Percentiles rank a stretch among this genome's conserved stretches.
Conservation (phyloP, 345 rosid genomes). For the Mangifera indica region DNA sequence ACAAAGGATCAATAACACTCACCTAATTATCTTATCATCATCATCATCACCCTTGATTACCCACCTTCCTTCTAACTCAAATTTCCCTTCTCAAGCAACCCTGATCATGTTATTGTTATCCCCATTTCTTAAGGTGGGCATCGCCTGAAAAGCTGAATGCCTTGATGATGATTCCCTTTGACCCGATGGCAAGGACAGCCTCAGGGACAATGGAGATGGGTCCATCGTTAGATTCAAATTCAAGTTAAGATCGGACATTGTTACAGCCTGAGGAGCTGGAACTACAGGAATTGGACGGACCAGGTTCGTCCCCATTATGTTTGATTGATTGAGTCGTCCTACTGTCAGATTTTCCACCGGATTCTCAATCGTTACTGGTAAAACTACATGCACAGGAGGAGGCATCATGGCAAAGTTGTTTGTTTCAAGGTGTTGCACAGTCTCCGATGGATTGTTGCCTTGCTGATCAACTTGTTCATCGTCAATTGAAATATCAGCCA, state of each 20-base stretch:
- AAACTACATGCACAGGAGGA: conserved; percentile 34
- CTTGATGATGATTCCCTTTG: conserved; percentile 43
- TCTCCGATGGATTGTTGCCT: conserved; percentile 31
- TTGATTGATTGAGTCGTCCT: conserved; percentile 21
- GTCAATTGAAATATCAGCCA: conserved; percentile 52
- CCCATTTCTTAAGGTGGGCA: conserved; percentile 55
- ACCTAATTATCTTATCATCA: conserved; percentile 33
- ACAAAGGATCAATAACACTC: conserved; percentile 26
- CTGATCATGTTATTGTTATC: conserved; percentile 66
- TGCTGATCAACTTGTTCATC: conserved; percentile 39
- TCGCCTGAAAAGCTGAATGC: conserved; percentile 47
- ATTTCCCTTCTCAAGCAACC: conserved; percentile 44
- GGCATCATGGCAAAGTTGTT: conserved; percentile 39
- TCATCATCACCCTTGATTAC: conserved; percentile 22
- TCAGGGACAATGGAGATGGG: conserved; percentile 54
- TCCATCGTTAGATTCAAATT: conserved; percentile 28
- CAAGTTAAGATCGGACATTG: conserved; percentile 37
- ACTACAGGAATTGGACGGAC: conserved; percentile 32
- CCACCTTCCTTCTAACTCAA: background rate
- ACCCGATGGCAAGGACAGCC: conserved; percentile 50
- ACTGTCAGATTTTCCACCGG: conserved; percentile 33
- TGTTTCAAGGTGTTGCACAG: conserved; percentile 27
- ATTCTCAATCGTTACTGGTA: conserved; percentile 33
- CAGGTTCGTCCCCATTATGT: conserved; percentile 24
- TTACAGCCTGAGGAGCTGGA: conserved; percentile 27